These are phyloP conservation scores for Dactylella cylindrospora DNA, from an alignment of 2,329 filamentous ascomycete genomes.

Conservation along the genomic window DNA sequence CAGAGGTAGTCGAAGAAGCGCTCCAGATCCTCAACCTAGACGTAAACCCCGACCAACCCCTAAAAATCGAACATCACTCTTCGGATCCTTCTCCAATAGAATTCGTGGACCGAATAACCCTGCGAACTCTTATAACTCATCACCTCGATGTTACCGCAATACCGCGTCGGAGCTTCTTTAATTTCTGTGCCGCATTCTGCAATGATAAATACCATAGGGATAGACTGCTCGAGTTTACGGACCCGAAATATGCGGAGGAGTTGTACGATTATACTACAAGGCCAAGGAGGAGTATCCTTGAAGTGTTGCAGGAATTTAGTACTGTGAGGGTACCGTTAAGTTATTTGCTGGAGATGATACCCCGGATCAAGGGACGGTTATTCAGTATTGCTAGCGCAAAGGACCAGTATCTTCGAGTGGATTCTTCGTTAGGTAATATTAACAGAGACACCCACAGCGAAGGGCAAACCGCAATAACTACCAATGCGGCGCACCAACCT, in stretches of 20 bases:
- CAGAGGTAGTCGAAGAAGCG: slow-evolving; percentile 74
- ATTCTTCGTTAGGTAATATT: slow-evolving; percentile 1
- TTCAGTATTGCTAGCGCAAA: slow-evolving; percentile 88
- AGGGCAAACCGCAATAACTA: slow-evolving; percentile 38
- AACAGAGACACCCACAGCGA: slow-evolving; percentile 50
- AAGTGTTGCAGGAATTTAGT: slow-evolving; percentile 87
- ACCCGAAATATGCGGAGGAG: slow-evolving; percentile 79
- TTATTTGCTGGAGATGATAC: slow-evolving; percentile 71
- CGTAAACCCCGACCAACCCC: slow-evolving; percentile 66
- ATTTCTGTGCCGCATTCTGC: slow-evolving; percentile 74
- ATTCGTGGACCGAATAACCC: slow-evolving; percentile 55
- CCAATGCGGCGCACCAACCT: background rate
- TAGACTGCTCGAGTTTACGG: slow-evolving; percentile 78
- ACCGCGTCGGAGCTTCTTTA: slow-evolving; percentile 82
- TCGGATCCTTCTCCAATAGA: slow-evolving; percentile 51
- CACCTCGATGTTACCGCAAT: slow-evolving; percentile 88
- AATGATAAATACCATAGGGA: slow-evolving; percentile 72
- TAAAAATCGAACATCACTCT: slow-evolving; percentile 54
- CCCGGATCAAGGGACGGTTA: slow-evolving; percentile 79
- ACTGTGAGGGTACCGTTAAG: slow-evolving; percentile 78
- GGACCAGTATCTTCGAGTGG: slow-evolving; percentile 50
- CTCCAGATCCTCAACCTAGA: slow-evolving; percentile 79
- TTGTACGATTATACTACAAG: slow-evolving; percentile 95
- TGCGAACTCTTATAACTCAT: slow-evolving; percentile 75
- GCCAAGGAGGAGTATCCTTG: slow-evolving; percentile 83